Percentiles rank a stretch among this genome's conserved stretches.
Evolutionary conservation across 257 asterid species (phyloP).

Genomic region (Eucommia ulmoides): DNA sequence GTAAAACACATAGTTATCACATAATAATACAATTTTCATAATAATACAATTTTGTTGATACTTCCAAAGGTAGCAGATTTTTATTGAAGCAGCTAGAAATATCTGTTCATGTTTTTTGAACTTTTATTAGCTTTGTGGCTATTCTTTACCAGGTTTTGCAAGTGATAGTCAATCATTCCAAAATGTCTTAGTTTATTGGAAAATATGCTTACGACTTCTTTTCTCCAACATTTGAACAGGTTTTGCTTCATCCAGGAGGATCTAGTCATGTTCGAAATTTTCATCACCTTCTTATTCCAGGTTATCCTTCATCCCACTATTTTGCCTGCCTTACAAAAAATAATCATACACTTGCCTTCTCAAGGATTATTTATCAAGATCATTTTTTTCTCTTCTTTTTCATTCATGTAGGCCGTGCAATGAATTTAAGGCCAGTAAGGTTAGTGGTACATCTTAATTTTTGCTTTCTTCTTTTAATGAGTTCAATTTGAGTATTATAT

Average conservation of each 20-base stretch:
- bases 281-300: slow-evolving; percentile 35
- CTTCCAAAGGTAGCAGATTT: neutral
- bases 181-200: no score
- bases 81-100: neutral
- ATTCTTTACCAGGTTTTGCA: neutral
- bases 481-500: neutral
- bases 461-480: neutral
- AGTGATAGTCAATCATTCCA: no score
- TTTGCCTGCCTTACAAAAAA: neutral
- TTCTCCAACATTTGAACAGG: slow-evolving; percentile 30
- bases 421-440: slow-evolving; percentile 34
- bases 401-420: slow-evolving; percentile 36
- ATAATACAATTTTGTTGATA: neutral
- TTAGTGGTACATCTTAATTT: slow-evolving; percentile 15
- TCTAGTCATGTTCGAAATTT: slow-evolving; percentile 31
- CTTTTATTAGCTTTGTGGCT: neutral
- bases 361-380: neutral
- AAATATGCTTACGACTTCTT: neutral
- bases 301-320: slow-evolving; percentile 15
- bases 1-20: no score
- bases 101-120: neutral
- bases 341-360: slow-evolving; percentile 1
- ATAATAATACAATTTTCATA: neutral
- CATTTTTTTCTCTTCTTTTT: slow-evolving; percentile 4
- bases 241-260: slow-evolving; percentile 20